Base-by-base conservation (phyloP, 768 basidiomycete genomes). In the Pisolithus albus region DNA sequence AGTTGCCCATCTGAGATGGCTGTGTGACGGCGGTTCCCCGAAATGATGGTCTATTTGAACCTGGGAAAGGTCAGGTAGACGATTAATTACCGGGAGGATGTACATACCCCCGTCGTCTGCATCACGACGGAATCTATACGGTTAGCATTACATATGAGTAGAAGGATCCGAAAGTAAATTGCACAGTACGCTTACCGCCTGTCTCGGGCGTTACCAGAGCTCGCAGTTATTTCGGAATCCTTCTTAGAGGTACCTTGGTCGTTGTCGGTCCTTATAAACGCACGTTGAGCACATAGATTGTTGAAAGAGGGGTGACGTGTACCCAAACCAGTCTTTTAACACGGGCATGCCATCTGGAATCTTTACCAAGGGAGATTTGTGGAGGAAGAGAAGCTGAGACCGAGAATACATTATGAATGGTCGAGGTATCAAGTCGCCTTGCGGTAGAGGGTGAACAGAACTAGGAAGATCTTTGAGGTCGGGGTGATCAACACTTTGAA, bases 1-100 rank as follows among this genome's bases (percentile, higher is more conserved):
- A 92, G 63, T 90, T 91, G 45, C 90, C 90, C 90, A 92, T 92
- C 70, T 92, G 89, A 34, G 90, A 88, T 24, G 88, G 87, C 60
- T 92, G 89, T 23, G 86, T 79, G 46, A 86, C 59, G 23, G 68
- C 56, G 13, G 68, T 74, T 11, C 87, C 77, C 28, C 87, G 81
- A 62, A 89, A 91, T 7, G 82, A 76, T 23, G 85, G 79, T 52
- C 89, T 77, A 10, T 80, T 61, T 42, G 81, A 67, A 48, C 75
- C 67, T 68, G 83, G 78, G 34, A 44, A 23, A 36, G 24, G 37
- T 62, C 28, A 54, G 50, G 38, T 46, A 46, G 32, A 28, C 44
- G 36, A 44, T 39, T 45, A 26, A 47, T 16, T 23, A n/a, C 36
- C 28, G 52, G 58, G 42, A 26, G 47, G 44, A 34, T 40, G 51